Evolutionary conservation across 305 asterid genomes (phyloP).

Genomic region (Vinca major): DNA sequence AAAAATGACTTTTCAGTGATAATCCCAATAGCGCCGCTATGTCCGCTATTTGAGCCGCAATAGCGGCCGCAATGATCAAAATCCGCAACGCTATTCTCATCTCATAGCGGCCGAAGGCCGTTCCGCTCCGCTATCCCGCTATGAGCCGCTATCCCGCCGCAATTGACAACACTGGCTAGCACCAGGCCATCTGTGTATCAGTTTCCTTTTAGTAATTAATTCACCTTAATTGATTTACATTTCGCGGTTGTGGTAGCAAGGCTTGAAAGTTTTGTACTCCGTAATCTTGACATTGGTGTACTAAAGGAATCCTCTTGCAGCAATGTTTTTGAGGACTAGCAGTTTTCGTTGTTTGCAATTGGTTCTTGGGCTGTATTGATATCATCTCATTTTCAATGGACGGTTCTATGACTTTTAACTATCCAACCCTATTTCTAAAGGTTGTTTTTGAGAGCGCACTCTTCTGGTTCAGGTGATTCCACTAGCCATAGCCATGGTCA

Average conservation of each 20-base stretch:
- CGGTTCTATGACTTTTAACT: neutral
- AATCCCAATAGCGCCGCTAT: too few species aligned
- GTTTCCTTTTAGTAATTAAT: neutral
- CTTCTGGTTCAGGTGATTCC: slow-evolving; percentile 72
- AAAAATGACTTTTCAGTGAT: too few species aligned
- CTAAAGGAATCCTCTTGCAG: neutral
- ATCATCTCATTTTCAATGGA: neutral
- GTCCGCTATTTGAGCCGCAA: too few species aligned
- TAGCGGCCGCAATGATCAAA: too few species aligned
- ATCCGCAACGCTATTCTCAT: too few species aligned
- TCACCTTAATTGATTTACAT: too few species aligned
- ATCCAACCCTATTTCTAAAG: neutral
- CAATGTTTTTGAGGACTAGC: neutral
- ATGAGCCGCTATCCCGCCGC: too few species aligned
- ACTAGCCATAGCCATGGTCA: slow-evolving; percentile 82
- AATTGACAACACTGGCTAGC: too few species aligned
- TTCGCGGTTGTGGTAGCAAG: too few species aligned
- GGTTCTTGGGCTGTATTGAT: slow-evolving; percentile 3
- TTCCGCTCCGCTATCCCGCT: too few species aligned
- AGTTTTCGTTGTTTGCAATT: neutral
- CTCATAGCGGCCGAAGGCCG: too few species aligned
- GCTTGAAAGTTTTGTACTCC: neutral
- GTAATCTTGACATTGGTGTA: neutral
- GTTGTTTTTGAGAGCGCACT: neutral
- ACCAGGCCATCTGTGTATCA: neutral